Evolutionary conservation across 2,329 filamentous ascomycete genomes (phyloP), one percentile per base, ranked within the genome.

Genomic region (Ascomycota sp.): DNA sequence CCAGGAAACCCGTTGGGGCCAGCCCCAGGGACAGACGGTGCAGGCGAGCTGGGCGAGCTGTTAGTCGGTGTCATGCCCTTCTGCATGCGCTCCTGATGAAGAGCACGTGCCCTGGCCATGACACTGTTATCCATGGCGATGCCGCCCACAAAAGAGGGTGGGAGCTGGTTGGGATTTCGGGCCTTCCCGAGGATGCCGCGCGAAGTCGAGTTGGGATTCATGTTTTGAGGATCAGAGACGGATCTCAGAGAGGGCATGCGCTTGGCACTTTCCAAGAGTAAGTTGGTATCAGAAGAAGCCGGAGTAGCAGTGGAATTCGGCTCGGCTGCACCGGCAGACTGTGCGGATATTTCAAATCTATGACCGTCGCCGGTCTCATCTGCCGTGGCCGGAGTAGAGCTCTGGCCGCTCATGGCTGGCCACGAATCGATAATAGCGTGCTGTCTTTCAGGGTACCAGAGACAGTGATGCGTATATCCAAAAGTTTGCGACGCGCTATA

Each of bases 151-250:
- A 53, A 48, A 30, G 47, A 48, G 15, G 52, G 47, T 4, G 56
- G 44, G 8, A 53, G 44, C 10, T 54, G 53, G 13, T 53, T 46
- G 3, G 67, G 69, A 29, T 65, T 59, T 34, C 70, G 58, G 4
- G 66, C 69, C 38, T 56, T 68, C 50, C 75, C 82, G 43, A 93
- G 57, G 33, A 79, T 67, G 25, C 82, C 82, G 4, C 85, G 59
- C 25, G 80, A 74, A 20, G 77, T 89, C n/a, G 83, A 93, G n/a
- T 73, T 83, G 6, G 76, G 57, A 32, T 69, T 80, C 70, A 92
- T 83, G 32, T 55, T 58, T 38, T 60, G 55, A 13, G 71, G 56
- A 29, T 74, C 67, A 31, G 72, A 70, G 13, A 66, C 51, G 28
- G 69, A 66, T 40, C 71, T 66, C 25, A 72, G 49, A 5, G 69